These are phyloP conservation scores for Cryptococcus sp. DNA, from an alignment of 1,284 basidiomycete genomes.

Conservation along the genomic window DNA sequence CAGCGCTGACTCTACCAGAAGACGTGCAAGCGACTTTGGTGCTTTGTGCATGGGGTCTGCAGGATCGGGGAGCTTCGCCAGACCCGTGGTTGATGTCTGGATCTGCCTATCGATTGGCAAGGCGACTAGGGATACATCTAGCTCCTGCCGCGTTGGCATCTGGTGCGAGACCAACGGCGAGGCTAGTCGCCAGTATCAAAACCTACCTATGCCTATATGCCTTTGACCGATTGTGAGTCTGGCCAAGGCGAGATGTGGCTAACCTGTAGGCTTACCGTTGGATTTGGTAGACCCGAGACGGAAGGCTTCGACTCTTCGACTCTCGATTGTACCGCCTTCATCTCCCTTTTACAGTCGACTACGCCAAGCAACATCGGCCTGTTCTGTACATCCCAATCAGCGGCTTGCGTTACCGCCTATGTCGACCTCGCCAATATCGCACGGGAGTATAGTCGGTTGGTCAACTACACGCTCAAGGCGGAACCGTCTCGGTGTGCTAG, in stretches of 20 bases:
- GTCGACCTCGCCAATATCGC: slow-evolving; percentile 20
- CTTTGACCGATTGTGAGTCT: slow-evolving; percentile 20
- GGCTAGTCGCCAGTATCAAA: slow-evolving; percentile 12
- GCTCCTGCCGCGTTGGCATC: slow-evolving; percentile 3
- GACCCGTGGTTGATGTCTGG: slow-evolving; percentile 23
- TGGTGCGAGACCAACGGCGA: slow-evolving; percentile 5
- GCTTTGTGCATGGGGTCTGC: slow-evolving; percentile 15
- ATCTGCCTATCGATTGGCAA: slow-evolving; percentile 13
- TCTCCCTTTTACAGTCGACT: slow-evolving; percentile 1
- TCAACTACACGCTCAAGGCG: slow-evolving; percentile 14
- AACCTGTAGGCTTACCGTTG: slow-evolving; percentile 13
- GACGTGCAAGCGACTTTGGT: slow-evolving; percentile 19
- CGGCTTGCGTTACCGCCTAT: slow-evolving; percentile 14
- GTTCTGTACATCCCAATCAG: slow-evolving; percentile 10
- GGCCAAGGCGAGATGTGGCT: not conserved
- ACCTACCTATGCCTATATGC: slow-evolving; percentile 19
- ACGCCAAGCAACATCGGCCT: not conserved
- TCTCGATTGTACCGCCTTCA: slow-evolving; percentile 11
- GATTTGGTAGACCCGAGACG: slow-evolving; percentile 21
- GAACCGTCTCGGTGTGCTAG: slow-evolving; percentile 5
- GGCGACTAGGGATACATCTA: slow-evolving; percentile 16
- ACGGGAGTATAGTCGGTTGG: slow-evolving; percentile 13
- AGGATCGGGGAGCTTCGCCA: slow-evolving; percentile 20
- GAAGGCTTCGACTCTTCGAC: slow-evolving; percentile 14
- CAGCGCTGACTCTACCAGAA: slow-evolving; percentile 4